Percentiles rank a stretch among this genome's conserved stretches.
Evolutionary conservation across 2,329 filamentous ascomycete genomes (phyloP).

Genomic region (Xylaria sp.): DNA sequence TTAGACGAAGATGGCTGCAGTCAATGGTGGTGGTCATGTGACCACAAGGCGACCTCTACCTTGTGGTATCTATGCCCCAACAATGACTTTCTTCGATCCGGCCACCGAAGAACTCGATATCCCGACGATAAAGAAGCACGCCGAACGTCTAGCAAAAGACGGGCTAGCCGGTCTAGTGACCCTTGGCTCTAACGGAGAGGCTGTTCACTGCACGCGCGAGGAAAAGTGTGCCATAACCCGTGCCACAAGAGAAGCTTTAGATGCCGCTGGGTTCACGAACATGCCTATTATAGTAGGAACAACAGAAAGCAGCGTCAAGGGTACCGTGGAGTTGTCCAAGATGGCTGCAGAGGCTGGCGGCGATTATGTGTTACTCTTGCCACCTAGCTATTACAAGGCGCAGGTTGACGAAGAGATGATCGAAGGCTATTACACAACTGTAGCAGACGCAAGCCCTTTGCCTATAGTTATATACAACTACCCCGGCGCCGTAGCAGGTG

Average conservation of each 20-base stretch:
- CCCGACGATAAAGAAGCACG: slow-evolving; percentile 78
- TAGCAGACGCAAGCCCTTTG: slow-evolving; percentile 76
- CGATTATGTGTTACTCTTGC: slow-evolving; percentile 80
- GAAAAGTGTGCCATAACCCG: slow-evolving; percentile 78
- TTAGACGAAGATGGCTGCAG: slow-evolving; percentile 43
- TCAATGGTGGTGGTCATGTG: slow-evolving; percentile 40
- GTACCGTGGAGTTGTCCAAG: slow-evolving; percentile 76
- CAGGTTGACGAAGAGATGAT: slow-evolving; percentile 77
- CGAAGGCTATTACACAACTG: slow-evolving; percentile 73
- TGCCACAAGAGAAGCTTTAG: slow-evolving; percentile 80
- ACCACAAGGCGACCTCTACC: slow-evolving; percentile 64
- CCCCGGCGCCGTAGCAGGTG: slow-evolving; percentile 82
- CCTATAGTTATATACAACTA: slow-evolving; percentile 92
- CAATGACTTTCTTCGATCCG: slow-evolving; percentile 88
- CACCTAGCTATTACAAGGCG: slow-evolving; percentile 81
- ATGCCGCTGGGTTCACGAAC: slow-evolving; percentile 75
- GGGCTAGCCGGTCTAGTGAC: slow-evolving; percentile 83
- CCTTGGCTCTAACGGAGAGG: slow-evolving; percentile 91
- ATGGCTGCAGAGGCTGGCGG: slow-evolving; percentile 72
- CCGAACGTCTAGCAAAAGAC: slow-evolving; percentile 75
- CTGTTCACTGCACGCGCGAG: slow-evolving; percentile 78
- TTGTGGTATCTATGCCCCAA: slow-evolving; percentile 85
- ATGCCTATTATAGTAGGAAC: slow-evolving; percentile 85
- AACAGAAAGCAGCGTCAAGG: slow-evolving; percentile 80
- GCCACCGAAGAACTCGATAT: slow-evolving; percentile 86